phyloP scores from a whole-genome alignment of 306 rosid genomes.

The Phaseolus lunatus region DNA sequence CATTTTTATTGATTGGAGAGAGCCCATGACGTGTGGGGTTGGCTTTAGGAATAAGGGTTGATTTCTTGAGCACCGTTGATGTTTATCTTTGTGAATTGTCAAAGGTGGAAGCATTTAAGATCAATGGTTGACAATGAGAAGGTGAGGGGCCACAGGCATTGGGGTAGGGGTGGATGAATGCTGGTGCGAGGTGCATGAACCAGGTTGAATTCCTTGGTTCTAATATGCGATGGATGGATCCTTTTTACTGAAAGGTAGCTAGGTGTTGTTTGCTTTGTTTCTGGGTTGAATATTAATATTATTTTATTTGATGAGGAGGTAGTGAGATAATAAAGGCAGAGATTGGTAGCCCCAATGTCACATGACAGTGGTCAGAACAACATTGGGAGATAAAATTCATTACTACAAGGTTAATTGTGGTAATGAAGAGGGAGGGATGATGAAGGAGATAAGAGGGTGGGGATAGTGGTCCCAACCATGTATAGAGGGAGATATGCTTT shows the following conservation, averaged over 20 bases:
- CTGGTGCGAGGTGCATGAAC: slow-evolving; percentile 67
- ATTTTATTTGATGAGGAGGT: slow-evolving; percentile 28
- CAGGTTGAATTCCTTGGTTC: not conserved
- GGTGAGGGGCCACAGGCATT: slow-evolving; percentile 48
- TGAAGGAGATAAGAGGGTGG: slow-evolving; percentile 47
- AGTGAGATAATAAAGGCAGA: slow-evolving; percentile 46
- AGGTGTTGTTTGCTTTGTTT: slow-evolving; percentile 37
- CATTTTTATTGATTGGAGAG: slow-evolving; percentile 48
- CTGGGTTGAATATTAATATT: slow-evolving; percentile 19
- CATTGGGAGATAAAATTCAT: slow-evolving; percentile 26
- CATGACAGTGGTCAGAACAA: slow-evolving; percentile 79
- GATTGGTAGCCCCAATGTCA: slow-evolving; percentile 64
- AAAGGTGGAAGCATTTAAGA: slow-evolving; percentile 45
- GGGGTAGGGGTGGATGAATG: slow-evolving; percentile 40
- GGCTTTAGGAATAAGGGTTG: slow-evolving; percentile 11
- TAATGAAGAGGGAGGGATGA: slow-evolving; percentile 10
- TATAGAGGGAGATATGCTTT: not conserved
- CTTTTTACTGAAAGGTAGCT: slow-evolving; percentile 41
- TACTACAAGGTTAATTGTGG: not conserved
- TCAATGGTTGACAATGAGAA: slow-evolving; percentile 43
- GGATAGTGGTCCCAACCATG: slow-evolving; percentile 38
- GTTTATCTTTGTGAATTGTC: slow-evolving; percentile 19
- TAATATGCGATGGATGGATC: slow-evolving; percentile 3
- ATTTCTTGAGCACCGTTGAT: slow-evolving; percentile 46
- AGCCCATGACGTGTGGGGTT: slow-evolving; percentile 71